Conservation (phyloP, 257 asterid species). For the Perilla frutescens region DNA sequence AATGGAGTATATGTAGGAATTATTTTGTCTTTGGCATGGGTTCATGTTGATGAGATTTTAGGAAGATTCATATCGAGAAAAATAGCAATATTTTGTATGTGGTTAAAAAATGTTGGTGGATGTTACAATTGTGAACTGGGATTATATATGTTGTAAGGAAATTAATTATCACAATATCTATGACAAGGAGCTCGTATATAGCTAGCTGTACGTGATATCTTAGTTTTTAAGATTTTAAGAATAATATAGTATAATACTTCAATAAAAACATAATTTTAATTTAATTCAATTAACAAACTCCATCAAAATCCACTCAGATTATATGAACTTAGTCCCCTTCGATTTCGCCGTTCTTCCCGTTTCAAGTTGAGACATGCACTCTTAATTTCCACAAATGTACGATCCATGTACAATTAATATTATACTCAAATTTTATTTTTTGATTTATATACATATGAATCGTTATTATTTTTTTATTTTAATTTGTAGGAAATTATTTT, state of each 20-base stretch:
- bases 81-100: slow-evolving; percentile 15
- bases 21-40: not conserved
- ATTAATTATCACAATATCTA: slow-evolving; percentile 29
- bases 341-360: slow-evolving; percentile 33
- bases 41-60: not conserved
- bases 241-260: not conserved
- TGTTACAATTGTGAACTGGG: slow-evolving; percentile 5
- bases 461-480: not conserved
- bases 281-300: not conserved
- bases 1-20: not conserved
- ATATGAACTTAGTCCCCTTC: slow-evolving; percentile 61
- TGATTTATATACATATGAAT: not conserved
- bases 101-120: slow-evolving; percentile 32
- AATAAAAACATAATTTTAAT: slow-evolving; percentile 3
- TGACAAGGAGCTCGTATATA: slow-evolving; percentile 20
- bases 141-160: slow-evolving; percentile 1
- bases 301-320: slow-evolving; percentile 37
- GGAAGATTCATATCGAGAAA: slow-evolving; percentile 26
- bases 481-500: too few species aligned
- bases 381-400: not conserved
- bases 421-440: not conserved
- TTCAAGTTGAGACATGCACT: not conserved
- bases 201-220: slow-evolving; percentile 60
- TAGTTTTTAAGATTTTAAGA: slow-evolving; percentile 33
- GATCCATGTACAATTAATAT: slow-evolving; percentile 22